Conservation (phyloP, 2,329 filamentous ascomycete genomes). For the Piedraia hortae region DNA sequence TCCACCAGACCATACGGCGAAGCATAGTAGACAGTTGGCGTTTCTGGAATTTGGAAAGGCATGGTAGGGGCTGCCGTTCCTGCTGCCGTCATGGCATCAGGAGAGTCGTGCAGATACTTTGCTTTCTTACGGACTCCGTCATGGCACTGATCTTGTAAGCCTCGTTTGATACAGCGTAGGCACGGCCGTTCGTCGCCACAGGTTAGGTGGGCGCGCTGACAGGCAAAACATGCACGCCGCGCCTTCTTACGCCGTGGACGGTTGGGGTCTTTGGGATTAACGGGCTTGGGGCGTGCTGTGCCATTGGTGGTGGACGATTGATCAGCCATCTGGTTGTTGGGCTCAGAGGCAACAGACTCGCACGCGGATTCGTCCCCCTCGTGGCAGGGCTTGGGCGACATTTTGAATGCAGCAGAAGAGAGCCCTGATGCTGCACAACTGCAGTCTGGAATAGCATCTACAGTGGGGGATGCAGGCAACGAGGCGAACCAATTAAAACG, state of each 20-base stretch:
- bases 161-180: slow-evolving; percentile 76
- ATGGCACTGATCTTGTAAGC: slow-evolving; percentile 70
- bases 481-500: no score
- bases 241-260: slow-evolving; percentile 88
- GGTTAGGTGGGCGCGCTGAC: slow-evolving; percentile 87
- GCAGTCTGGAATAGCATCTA: no score
- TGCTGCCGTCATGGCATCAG: slow-evolving; percentile 66
- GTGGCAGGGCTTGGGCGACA: no score
- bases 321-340: no score
- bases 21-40: slow-evolving; percentile 17
- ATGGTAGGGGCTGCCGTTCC: slow-evolving; percentile 34
- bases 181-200: slow-evolving; percentile 98
- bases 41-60: slow-evolving; percentile 5
- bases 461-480: no score
- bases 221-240: slow-evolving; percentile 80
- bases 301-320: slow-evolving; percentile 13
- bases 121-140: slow-evolving; percentile 96
- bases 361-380: no score
- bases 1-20: slow-evolving; percentile 16
- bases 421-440: no score
- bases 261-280: slow-evolving; percentile 56
- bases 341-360: no score
- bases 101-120: slow-evolving; percentile 93
- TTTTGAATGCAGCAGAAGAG: no score
- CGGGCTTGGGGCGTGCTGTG: slow-evolving; percentile 11